A percentile compares a stretch with the other conserved stretches of the same genome.
These are phyloP conservation scores for Herpetomonas samuelpessoai DNA, from an alignment of 208 protist genomes.

Conservation along the genomic window DNA sequence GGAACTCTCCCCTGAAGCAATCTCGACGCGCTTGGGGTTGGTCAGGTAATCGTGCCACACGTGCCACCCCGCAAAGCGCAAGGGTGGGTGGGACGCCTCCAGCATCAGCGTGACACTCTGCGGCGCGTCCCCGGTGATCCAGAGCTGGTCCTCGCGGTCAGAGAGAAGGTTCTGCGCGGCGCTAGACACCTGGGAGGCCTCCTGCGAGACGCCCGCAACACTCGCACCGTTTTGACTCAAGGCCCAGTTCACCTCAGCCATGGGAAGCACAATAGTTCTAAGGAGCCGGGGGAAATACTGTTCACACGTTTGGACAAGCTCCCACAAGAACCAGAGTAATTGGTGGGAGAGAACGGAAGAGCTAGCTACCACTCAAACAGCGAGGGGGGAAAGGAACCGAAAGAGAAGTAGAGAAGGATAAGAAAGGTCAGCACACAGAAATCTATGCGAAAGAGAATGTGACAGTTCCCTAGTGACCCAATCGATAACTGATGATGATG, in stretches of 20 bases:
- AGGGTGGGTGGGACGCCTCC: constrained; percentile 41
- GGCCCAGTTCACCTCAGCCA: constrained; percentile 68
- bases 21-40: constrained; percentile 78
- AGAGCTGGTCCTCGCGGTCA: constrained; percentile 58
- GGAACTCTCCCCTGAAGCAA: constrained; percentile 49
- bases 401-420: no score
- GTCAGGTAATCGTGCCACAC: constrained; percentile 86
- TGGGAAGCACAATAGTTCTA: no score
- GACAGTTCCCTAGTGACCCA: no score
- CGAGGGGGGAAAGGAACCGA: no score
- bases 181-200: constrained; percentile 57
- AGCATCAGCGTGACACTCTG: constrained; percentile 75
- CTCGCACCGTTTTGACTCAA: constrained; percentile 41
- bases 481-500: no score
- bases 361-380: no score
- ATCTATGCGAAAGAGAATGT: no score
- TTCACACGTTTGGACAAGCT: no score
- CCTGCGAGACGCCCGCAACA: constrained; percentile 68
- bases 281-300: no score
- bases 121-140: constrained; percentile 77
- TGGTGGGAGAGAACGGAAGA: no score
- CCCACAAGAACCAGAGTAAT: no score
- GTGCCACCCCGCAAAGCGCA: constrained; percentile 81
- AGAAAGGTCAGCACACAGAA: no score
- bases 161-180: constrained; percentile 66